Evolutionary conservation across 148 eudicot genomes (phyloP), one percentile per base, ranked within the genome.

Genomic region (Vaccinium myrtillus): DNA sequence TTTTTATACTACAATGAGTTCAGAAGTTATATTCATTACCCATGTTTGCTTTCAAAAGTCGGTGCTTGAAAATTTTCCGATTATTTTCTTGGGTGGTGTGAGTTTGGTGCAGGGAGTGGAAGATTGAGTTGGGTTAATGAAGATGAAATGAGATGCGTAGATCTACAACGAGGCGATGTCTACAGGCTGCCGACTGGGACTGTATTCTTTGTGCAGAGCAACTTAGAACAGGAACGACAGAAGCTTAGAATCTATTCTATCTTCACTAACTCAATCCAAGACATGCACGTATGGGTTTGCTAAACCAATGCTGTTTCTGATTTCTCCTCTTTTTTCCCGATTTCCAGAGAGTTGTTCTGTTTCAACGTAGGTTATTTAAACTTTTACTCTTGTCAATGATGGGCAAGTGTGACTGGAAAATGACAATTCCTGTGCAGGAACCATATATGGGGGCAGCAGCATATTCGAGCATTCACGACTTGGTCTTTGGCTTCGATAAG

Each of bases 401-500:
- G 69, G 12, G 69, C n/a, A n/a, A 19, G 63, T 80, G 73, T 43
- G 79, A n/a, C 46, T 36, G 14, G 25, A 69, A n/a, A 49, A 50
- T 76, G n/a, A 63, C 71, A 39, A 48, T 51, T 43, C 8, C 27
- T 6, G n/a, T 77, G 85, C 84, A 94, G 93, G 91, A 86, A 55
- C 88, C 92, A 49, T 54, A 56, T 49, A 23, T 63, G 12, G 70
- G 30, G 4, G 30, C 79, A 16, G 94, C 87, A 51, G 91, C 94
- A 2, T 96, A 96, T 87, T 90, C 97, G 0, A 90, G 90, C 81
- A 88, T 96, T 71, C 86, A 84, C 14, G 94, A 94, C 86, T 79
- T 93, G 63, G 82, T 96, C 76, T 92, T 92, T 25, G 98, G 99
- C 58, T 94, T 96, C 54, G 97, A 92, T 75, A 88, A 85, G 74